Conservation (phyloP, 306 rosid genomes). For the Vicia sativa region DNA sequence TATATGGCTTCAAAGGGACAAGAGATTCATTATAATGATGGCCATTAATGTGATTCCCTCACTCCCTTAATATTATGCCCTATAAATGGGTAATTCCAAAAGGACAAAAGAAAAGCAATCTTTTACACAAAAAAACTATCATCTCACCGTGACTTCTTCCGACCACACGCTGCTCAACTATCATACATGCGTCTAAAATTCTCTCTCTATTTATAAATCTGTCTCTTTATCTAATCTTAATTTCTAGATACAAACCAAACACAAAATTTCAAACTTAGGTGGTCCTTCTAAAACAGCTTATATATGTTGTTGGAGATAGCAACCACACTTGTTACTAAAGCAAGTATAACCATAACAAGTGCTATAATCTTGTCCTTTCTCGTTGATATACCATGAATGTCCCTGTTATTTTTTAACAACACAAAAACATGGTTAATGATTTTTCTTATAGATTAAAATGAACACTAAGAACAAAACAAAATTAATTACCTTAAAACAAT, state of each 20-base stretch:
- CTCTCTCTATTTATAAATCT: constrained; percentile 1
- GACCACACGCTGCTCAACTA: too few species aligned
- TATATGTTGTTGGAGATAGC: constrained; percentile 71
- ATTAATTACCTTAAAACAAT: constrained; percentile 74
- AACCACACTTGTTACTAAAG: constrained; percentile 63
- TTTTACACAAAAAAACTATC: too few species aligned
- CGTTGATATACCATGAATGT: constrained; percentile 68
- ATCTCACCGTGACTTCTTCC: too few species aligned
- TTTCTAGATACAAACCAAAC: neutral
- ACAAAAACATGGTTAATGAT: neutral
- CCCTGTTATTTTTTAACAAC: constrained; percentile 47
- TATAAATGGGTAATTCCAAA: too few species aligned
- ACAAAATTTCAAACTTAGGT: neutral
- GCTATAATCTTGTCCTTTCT: constrained; percentile 66
- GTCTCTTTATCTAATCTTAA: constrained; percentile 11
- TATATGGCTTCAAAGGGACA: too few species aligned
- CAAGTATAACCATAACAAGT: constrained; percentile 62
- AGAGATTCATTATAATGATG: too few species aligned
- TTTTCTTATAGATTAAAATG: neutral
- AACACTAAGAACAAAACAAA: neutral
- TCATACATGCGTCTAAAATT: constrained; percentile 18
- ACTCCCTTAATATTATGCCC: too few species aligned
- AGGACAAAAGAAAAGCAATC: too few species aligned
- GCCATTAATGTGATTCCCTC: too few species aligned
- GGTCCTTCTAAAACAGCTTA: constrained; percentile 36